A percentile compares a stretch with the other conserved stretches of the same genome.
Conservation (phyloP, 768 basidiomycete species). For the Mycena polygramma region DNA sequence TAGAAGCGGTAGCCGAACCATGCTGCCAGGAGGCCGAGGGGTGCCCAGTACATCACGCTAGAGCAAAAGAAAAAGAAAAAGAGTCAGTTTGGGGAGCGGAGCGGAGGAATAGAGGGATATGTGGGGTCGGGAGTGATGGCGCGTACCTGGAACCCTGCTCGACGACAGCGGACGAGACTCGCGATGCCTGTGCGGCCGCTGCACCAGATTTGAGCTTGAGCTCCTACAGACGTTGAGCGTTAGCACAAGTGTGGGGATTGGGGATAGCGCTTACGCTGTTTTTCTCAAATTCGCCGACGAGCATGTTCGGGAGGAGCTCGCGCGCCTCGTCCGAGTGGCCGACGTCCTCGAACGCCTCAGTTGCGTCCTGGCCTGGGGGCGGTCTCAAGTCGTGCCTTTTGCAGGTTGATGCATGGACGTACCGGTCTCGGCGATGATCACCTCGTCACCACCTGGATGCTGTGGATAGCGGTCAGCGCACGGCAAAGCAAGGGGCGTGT, state of each 20-base stretch:
- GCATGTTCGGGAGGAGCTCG: conserved; percentile 80
- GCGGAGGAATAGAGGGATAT: conserved; percentile 12
- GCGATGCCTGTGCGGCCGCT: conserved; percentile 56
- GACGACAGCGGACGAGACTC: conserved; percentile 62
- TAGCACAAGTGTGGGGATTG: no score
- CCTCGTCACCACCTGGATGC: conserved; percentile 99
- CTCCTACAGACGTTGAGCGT: conserved; percentile 49
- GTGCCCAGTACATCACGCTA: conserved; percentile 88
- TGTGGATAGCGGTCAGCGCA: conserved; percentile 43
- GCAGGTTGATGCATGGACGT: conserved; percentile 47
- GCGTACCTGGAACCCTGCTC: conserved; percentile 79
- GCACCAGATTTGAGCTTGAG: conserved; percentile 67
- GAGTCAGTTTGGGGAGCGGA: background rate
- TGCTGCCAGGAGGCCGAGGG: conserved; percentile 81
- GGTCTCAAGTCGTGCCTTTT: conserved; percentile 5
- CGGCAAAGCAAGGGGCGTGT: background rate
- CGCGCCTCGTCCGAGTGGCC: conserved; percentile 99
- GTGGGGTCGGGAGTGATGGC: no score
- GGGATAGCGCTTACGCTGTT: background rate
- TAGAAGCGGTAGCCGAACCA: conserved; percentile 93
- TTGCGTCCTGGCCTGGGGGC: conserved; percentile 87
- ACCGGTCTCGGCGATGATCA: conserved; percentile 93
- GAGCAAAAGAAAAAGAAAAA: conserved; percentile 20
- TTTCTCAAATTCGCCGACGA: conserved; percentile 77
- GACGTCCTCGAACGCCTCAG: conserved; percentile 99